Base-by-base conservation (phyloP, 495 filamentous ascomycete genomes). In the Chaetomium cochliodes region DNA sequence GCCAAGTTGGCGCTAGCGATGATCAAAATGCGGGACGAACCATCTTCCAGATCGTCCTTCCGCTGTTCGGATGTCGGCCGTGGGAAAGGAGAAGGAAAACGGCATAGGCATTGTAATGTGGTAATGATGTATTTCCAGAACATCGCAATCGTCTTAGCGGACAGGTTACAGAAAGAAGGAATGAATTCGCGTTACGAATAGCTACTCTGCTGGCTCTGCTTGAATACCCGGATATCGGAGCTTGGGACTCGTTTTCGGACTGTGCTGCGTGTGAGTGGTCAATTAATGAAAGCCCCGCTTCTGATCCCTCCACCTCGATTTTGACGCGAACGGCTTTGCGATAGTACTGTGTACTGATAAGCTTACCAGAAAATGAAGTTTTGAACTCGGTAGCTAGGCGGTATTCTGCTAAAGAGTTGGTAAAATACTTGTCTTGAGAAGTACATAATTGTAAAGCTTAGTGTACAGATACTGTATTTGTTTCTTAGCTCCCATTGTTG, bases 231-330 rank as follows among this genome's bases (percentile, higher is more conserved):
- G 28, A 30, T 30, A 30, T 58, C 41, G 47, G 30, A 47, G 15
- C 46, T 51, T 51, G 46, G 28, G 55, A 6, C 46, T 60, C 56
- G 63, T 65, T 65, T 65, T 65, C 63, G 63, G 25, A 59, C 13
- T 59, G 6, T n/a, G 2, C 5, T 18, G 44, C 49, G 6, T 60
- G n/a, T 33, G 63, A 65, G 16, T 65, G 63, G 63, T 20, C 56
- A 65, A 65, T 54, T 39, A 28, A 5, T 28, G 2, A 33, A 25
- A 16, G n/a, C 16, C 44, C 58, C 33, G 26, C 58, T 16, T 11
- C 20, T 44, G 5, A 22, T 23, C 25, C 20, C 41, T 30, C 56
- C 56, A 57, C 54, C 33, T 41, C 20, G 18, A 25, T 3, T 47
- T 20, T 42, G 33, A 37, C 6, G 33, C 33, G 33, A 46, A 47